Evolutionary conservation across 495 filamentous ascomycete species (phyloP).

Genomic region (Trichoderma virens): DNA sequence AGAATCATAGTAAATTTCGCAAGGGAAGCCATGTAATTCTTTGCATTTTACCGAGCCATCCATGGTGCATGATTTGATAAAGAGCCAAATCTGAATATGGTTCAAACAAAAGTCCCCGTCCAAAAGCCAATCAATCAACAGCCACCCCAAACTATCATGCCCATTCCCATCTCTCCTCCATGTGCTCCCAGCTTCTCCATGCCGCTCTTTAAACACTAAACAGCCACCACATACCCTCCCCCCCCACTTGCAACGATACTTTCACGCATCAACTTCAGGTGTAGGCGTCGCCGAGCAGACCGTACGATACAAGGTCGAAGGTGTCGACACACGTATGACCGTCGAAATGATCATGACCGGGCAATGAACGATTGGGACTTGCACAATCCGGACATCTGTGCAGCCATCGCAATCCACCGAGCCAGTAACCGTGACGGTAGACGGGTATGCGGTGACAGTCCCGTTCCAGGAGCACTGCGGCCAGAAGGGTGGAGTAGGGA

Average conservation of each 20-base stretch:
- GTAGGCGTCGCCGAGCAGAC: constrained; percentile 15
- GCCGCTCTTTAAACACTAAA: background rate
- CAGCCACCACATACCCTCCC: background rate
- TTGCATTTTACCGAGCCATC: too few species aligned
- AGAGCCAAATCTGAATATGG: too few species aligned
- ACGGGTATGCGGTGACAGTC: constrained; percentile 20
- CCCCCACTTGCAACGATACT: background rate
- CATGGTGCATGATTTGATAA: too few species aligned
- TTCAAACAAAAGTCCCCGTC: too few species aligned
- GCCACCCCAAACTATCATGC: too few species aligned
- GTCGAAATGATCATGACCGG: constrained; percentile 20
- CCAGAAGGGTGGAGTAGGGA: constrained; percentile 7
- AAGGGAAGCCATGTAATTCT: too few species aligned
- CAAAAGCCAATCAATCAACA: too few species aligned
- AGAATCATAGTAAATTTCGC: too few species aligned
- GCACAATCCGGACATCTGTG: constrained; percentile 14
- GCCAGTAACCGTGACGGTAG: constrained; percentile 18
- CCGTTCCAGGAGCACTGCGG: constrained; percentile 25
- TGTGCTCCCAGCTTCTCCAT: too few species aligned
- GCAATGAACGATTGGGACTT: constrained; percentile 17
- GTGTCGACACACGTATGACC: constrained; percentile 12
- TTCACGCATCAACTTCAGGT: background rate
- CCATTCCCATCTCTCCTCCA: too few species aligned
- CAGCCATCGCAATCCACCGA: constrained; percentile 28
- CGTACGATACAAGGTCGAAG: constrained; percentile 23